These are phyloP conservation scores for Suhomyces atakaporum DNA, from an alignment of 1,139 yeast genomes.

Conservation along the genomic window DNA sequence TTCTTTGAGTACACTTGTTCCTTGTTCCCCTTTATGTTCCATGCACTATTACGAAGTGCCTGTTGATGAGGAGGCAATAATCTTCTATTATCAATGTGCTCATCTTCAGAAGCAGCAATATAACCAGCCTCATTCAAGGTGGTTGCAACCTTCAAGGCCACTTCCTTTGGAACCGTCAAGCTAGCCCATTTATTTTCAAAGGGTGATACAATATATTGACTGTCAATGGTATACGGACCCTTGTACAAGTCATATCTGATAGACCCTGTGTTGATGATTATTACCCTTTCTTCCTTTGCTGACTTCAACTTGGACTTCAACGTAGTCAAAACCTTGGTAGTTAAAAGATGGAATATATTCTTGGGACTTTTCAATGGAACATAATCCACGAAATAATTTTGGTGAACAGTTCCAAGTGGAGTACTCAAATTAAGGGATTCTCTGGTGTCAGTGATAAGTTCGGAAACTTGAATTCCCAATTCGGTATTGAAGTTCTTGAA, in stretches of 20 bases:
- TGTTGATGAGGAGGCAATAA: constrained; percentile 33
- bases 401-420: constrained; percentile 64
- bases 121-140: constrained; percentile 53
- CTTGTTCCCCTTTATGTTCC: neutral
- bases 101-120: constrained; percentile 28
- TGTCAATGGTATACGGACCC: constrained; percentile 81
- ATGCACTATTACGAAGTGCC: neutral
- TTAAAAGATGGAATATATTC: constrained; percentile 63
- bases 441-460: constrained; percentile 48
- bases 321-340: constrained; percentile 59
- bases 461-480: constrained; percentile 52
- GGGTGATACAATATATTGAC: constrained; percentile 84
- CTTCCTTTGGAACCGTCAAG: constrained; percentile 51
- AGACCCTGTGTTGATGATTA: constrained; percentile 84
- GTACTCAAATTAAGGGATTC: constrained; percentile 54
- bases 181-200: constrained; percentile 78
- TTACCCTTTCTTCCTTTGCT: constrained; percentile 47
- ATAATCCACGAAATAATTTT: constrained; percentile 65
- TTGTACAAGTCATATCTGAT: constrained; percentile 84
- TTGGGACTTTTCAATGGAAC: constrained; percentile 64
- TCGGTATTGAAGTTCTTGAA: constrained; percentile 43
- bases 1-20: neutral
- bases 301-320: constrained; percentile 29
- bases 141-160: constrained; percentile 51
- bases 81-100: constrained; percentile 13